These are phyloP conservation scores for Byssothecium circinans DNA, from an alignment of 2,329 filamentous ascomycete genomes.

Conservation along the genomic window DNA sequence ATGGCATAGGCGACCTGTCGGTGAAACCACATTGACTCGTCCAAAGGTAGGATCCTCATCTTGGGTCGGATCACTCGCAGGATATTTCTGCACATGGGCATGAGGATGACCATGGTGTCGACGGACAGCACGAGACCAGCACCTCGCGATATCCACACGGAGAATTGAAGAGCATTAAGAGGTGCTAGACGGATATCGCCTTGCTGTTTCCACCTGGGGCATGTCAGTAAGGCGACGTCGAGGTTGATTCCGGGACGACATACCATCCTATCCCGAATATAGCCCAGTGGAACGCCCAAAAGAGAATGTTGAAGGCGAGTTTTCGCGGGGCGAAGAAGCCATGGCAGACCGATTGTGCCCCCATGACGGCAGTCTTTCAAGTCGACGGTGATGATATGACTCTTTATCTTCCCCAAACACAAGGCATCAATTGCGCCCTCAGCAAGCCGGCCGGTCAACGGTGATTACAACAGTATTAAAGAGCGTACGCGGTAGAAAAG, in stretches of 20 bases:
- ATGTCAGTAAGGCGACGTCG: constrained; percentile 23
- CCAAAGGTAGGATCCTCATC: constrained; percentile 84
- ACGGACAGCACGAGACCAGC: constrained; percentile 83
- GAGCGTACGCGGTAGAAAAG: constrained; percentile 34
- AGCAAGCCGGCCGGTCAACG: constrained; percentile 30
- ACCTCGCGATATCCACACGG: constrained; percentile 95
- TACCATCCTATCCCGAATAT: constrained; percentile 88
- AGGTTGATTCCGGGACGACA: constrained; percentile 31
- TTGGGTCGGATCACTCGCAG: constrained; percentile 84
- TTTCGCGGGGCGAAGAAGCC: constrained; percentile 65
- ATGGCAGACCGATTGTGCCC: constrained; percentile 9
- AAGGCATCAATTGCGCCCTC: constrained; percentile 17
- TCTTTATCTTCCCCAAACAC: constrained; percentile 12
- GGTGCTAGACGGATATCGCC: constrained; percentile 67
- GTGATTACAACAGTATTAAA: constrained; percentile 42
- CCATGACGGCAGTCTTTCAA: constrained; percentile 14
- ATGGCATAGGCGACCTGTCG: constrained; percentile 89
- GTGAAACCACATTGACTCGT: constrained; percentile 97
- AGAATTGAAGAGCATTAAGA: constrained; percentile 80
- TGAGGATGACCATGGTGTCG: constrained; percentile 82
- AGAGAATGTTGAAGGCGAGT: constrained; percentile 76
- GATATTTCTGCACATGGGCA: constrained; percentile 93
- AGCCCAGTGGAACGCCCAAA: constrained; percentile 76
- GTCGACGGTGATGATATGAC: constrained; percentile 8
- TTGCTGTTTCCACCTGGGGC: constrained; percentile 75